phyloP scores from a whole-genome alignment of 129 eudicot genomes.

The Ambrosia trifida region DNA sequence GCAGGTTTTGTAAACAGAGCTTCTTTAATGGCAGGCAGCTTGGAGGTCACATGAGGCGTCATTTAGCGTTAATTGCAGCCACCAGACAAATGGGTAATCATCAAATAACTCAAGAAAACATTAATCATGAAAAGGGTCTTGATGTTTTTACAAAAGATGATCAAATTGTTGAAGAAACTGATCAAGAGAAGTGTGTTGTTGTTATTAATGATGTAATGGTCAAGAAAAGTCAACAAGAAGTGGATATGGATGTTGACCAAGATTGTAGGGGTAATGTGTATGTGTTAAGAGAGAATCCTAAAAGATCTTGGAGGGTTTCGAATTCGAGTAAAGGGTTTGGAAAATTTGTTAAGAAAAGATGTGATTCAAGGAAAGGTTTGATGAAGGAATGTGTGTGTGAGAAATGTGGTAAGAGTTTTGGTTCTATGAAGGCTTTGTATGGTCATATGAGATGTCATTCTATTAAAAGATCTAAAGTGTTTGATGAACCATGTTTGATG shows the following conservation, averaged over 20 bases:
- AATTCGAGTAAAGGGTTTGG: constrained; percentile 14
- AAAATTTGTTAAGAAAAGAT: constrained; percentile 49
- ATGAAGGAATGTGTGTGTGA: constrained; percentile 38
- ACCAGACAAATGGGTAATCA: constrained; percentile 32
- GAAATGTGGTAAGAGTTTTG: constrained; percentile 68
- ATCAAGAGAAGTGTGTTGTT: too few species aligned
- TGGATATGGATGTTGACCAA: constrained; percentile 39
- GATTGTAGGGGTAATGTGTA: constrained; percentile 31
- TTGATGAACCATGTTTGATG: constrained; percentile 20
- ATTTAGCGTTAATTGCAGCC: constrained; percentile 57
- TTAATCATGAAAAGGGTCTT: constrained; percentile 22
- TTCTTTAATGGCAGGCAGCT: constrained; percentile 63
- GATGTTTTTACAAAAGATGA: constrained; percentile 1
- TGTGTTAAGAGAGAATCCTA: constrained; percentile 65
- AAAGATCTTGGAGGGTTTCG: constrained; percentile 69
- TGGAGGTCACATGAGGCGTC: constrained; percentile 91
- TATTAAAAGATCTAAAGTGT: constrained; percentile 36
- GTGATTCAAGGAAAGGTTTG: constrained; percentile 42
- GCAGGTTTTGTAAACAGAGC: constrained; percentile 56
- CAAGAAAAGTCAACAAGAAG: constrained; percentile 25
- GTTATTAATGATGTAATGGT: constrained; percentile 22
- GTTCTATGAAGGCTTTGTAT: constrained; percentile 69
- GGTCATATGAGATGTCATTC: constrained; percentile 88
- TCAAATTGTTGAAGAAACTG: constrained; percentile 17
- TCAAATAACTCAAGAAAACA: not conserved